Percentiles rank a stretch among this genome's conserved stretches.
phyloP scores from a whole-genome alignment of 1,284 basidiomycete species.

The Flammula alnicola region DNA sequence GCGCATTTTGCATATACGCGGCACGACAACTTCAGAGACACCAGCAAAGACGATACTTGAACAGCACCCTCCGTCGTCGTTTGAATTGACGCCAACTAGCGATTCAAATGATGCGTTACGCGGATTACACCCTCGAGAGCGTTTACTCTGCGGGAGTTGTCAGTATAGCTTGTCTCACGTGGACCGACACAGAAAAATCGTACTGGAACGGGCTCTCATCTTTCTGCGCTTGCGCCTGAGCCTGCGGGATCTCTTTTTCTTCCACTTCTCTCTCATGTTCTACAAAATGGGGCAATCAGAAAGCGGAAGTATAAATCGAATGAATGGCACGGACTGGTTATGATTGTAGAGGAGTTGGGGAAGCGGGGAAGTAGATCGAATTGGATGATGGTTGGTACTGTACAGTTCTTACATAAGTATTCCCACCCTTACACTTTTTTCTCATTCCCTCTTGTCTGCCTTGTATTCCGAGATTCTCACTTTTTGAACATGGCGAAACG shows the following conservation, averaged over 20 bases:
- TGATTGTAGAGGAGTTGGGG: slow-evolving; percentile 35
- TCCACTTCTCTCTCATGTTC: slow-evolving; percentile 93
- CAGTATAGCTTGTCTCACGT: slow-evolving; percentile 4
- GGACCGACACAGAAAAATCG: slow-evolving; percentile 39
- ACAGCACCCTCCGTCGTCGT: too few relatives aligned
- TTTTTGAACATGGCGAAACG: slow-evolving; percentile 43
- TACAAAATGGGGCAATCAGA: slow-evolving; percentile 27
- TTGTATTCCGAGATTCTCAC: neutral
- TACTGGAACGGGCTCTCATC: slow-evolving; percentile 90
- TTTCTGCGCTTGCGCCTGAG: slow-evolving; percentile 89
- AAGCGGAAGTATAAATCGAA: neutral
- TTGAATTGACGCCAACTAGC: too few relatives aligned
- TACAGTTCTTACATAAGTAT: slow-evolving; percentile 51
- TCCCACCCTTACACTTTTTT: too few relatives aligned
- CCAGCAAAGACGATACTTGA: neutral
- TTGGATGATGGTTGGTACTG: slow-evolving; percentile 39
- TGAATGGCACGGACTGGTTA: slow-evolving; percentile 40
- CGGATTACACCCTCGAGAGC: slow-evolving; percentile 30
- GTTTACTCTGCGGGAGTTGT: slow-evolving; percentile 42
- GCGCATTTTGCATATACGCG: slow-evolving; percentile 14
- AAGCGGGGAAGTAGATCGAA: slow-evolving; percentile 25
- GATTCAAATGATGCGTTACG: slow-evolving; percentile 30
- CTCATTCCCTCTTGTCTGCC: neutral
- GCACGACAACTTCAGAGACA: slow-evolving; percentile 15
- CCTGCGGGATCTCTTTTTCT: slow-evolving; percentile 88